A percentile compares a stretch with the other conserved stretches of the same genome.
Evolutionary conservation across 208 protist genomes (phyloP).

Genomic region (Acanthamoeba lenticulata): DNA sequence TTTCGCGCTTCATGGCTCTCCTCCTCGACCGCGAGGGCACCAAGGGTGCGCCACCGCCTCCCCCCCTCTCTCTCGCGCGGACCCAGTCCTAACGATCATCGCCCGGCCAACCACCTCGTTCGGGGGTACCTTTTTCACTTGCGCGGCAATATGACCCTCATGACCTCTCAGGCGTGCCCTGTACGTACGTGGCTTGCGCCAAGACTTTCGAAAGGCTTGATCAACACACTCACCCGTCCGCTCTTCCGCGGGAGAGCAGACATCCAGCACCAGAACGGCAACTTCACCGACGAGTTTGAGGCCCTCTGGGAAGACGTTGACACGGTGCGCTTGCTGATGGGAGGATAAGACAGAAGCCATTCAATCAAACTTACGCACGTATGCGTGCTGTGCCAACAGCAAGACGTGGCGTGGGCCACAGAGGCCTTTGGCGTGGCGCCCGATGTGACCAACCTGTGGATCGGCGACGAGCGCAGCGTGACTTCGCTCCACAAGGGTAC

Average conservation of each 20-base stretch:
- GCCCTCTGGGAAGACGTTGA: slow-evolving; percentile 73
- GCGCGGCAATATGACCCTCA: no score
- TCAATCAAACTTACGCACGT: background rate
- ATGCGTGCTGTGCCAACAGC: no score
- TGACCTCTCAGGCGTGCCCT: slow-evolving; percentile 33
- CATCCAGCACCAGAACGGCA: slow-evolving; percentile 70
- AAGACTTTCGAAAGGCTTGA: background rate
- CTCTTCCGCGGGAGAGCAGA: background rate
- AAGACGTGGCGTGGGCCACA: slow-evolving; percentile 62
- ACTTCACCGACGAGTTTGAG: slow-evolving; percentile 71
- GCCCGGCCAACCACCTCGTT: background rate
- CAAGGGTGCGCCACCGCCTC: slow-evolving; percentile 7
- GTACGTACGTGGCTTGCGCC: background rate
- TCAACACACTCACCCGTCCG: no score
- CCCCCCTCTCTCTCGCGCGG: background rate
- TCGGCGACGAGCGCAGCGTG: slow-evolving; percentile 74
- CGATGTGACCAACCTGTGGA: slow-evolving; percentile 82
- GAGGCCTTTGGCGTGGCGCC: slow-evolving; percentile 32
- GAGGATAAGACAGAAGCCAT: no score
- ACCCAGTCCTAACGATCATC: no score
- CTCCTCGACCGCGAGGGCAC: background rate
- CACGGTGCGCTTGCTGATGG: no score
- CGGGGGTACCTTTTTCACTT: no score
- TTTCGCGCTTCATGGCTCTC: slow-evolving; percentile 67
- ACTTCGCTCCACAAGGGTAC: slow-evolving; percentile 77